These are phyloP conservation scores for Hanseniaspora hatyaiensis DNA, from an alignment of 805 yeast genomes.

Conservation along the genomic window DNA sequence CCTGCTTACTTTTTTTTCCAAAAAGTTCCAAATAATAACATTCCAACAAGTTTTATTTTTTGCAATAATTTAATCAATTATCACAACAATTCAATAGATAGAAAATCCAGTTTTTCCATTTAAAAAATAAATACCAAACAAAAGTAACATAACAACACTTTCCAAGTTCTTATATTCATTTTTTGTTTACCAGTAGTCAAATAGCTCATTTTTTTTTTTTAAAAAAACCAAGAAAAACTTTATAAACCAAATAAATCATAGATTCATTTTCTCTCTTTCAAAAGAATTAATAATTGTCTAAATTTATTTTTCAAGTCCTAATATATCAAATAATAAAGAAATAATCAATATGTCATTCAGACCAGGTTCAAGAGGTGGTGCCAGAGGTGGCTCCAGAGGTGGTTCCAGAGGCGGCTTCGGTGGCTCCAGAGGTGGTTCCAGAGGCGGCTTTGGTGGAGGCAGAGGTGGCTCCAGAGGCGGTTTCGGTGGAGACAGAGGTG, in stretches of 20 bases:
- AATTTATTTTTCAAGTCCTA: neutral
- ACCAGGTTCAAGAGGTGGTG: conserved; percentile 41
- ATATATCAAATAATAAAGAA: conserved; percentile 6
- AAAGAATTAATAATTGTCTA: neutral
- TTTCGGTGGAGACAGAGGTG: conserved; percentile 37
- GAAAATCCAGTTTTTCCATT: neutral
- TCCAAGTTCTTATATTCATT: too few species aligned
- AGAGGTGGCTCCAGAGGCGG: conserved; percentile 44
- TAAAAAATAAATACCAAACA: neutral
- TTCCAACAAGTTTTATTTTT: neutral
- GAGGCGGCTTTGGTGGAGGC: conserved; percentile 28
- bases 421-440: conserved; percentile 34
- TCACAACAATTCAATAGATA: neutral
- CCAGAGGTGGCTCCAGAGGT: conserved; percentile 39
- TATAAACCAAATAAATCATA: neutral
- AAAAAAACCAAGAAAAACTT: neutral
- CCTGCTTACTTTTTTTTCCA: too few species aligned
- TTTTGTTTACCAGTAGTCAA: too few species aligned
- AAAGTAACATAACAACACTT: neutral
- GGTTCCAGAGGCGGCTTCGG: conserved; percentile 38
- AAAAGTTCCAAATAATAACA: too few species aligned
- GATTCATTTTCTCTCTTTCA: neutral
- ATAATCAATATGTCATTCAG: conserved; percentile 58
- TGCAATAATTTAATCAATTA: neutral
- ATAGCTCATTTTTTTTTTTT: neutral